These are phyloP conservation scores for Nicotiana paniculata DNA, from an alignment of 257 asterid genomes.

Conservation along the genomic window DNA sequence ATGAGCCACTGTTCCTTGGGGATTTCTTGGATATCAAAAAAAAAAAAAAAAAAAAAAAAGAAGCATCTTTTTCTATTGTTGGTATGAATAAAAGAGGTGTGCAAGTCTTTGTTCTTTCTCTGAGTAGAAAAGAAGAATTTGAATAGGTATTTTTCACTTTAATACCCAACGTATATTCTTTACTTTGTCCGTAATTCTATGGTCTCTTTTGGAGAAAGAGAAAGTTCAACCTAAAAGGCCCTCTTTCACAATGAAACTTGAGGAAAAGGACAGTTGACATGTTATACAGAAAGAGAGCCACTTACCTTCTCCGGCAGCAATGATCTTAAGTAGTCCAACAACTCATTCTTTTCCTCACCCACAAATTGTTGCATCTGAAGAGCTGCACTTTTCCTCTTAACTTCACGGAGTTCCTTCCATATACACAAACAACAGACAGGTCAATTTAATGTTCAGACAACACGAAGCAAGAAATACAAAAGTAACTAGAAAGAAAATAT, in stretches of 20 bases:
- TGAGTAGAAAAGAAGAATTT: not conserved
- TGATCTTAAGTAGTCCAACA: constrained; percentile 87
- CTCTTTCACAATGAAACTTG: not conserved
- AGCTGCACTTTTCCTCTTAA: constrained; percentile 82
- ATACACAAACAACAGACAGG: constrained; percentile 8
- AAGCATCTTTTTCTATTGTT: not conserved
- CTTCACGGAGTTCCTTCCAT: constrained; percentile 80
- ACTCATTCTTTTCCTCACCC: constrained; percentile 91
- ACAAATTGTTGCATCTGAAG: constrained; percentile 98
- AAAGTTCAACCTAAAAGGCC: not conserved
- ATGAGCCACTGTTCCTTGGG: not conserved
- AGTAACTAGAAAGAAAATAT: not conserved
- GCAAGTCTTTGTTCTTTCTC: not conserved
- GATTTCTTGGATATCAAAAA: not conserved
- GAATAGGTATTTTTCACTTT: not conserved
- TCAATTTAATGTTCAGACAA: not conserved
- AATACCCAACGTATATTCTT: not conserved
- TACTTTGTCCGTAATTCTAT: not conserved
- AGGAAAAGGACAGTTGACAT: not conserved
- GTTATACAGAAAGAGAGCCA: not conserved
- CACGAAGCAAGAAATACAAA: not conserved
- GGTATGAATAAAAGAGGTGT: not conserved
- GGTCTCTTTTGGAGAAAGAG: not conserved
- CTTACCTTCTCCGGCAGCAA: constrained; percentile 83
- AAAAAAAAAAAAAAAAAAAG: not conserved